phyloP scores from a whole-genome alignment of 208 protist genomes.

The Blastocrithidia nonstop region DNA sequence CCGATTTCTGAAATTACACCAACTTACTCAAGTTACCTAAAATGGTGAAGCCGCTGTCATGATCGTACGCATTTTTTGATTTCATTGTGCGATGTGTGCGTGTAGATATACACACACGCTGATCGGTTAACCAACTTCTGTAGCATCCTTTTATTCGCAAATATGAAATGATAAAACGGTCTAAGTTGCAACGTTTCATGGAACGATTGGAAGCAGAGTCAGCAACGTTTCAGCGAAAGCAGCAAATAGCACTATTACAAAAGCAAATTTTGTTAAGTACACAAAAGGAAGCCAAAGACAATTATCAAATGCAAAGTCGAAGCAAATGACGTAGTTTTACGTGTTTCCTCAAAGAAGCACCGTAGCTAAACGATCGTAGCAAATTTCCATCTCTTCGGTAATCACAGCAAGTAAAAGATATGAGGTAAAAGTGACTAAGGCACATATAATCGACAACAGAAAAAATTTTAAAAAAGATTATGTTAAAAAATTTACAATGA shows the following conservation, averaged over 20 bases:
- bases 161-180: constrained; percentile 35
- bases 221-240: constrained; percentile 40
- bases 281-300: constrained; percentile 26
- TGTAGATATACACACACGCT: constrained; percentile 25
- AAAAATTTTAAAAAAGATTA: no score
- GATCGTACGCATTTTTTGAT: constrained; percentile 53
- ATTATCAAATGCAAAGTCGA: constrained; percentile 40
- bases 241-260: constrained; percentile 52
- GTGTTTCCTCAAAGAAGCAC: constrained; percentile 39
- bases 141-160: constrained; percentile 66
- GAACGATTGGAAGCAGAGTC: constrained; percentile 50
- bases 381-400: constrained; percentile 46
- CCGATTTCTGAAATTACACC: constrained; percentile 77
- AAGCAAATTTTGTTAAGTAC: constrained; percentile 67
- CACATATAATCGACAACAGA: background rate
- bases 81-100: constrained; percentile 60
- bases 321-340: constrained; percentile 54
- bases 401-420: background rate
- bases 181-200: constrained; percentile 65
- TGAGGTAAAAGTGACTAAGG: background rate
- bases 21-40: constrained; percentile 46
- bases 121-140: constrained; percentile 44
- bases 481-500: background rate
- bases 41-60: constrained; percentile 73
- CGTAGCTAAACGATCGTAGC: constrained; percentile 34